Conservation (phyloP, 2,329 filamentous ascomycete species). For the Diaporthe longicolla region DNA sequence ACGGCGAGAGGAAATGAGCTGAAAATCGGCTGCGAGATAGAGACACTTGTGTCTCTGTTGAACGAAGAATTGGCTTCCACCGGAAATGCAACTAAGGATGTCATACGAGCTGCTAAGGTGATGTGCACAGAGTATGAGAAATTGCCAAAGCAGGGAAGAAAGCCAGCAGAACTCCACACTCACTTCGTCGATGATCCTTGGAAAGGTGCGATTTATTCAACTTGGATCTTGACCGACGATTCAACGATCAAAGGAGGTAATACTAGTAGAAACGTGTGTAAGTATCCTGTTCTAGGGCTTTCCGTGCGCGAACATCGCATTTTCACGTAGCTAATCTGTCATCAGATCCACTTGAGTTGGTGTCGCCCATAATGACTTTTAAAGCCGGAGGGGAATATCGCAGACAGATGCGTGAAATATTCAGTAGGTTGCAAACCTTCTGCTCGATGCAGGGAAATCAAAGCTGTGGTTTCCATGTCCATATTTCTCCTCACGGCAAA, state of each 20-base stretch:
- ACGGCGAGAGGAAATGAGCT: background rate
- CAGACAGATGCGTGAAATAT: background rate
- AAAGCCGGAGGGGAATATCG: background rate
- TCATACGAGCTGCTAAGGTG: background rate
- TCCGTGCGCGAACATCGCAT: no score
- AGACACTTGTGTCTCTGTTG: background rate
- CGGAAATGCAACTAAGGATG: no score
- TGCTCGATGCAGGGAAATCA: background rate
- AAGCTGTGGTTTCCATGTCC: background rate
- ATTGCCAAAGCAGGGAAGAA: no score
- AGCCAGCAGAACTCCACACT: no score
- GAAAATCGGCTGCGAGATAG: background rate
- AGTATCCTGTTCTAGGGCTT: no score
- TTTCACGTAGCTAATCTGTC: background rate
- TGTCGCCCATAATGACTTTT: background rate
- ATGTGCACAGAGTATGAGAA: background rate
- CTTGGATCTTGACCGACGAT: background rate
- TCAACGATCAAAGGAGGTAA: background rate
- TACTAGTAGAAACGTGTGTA: no score
- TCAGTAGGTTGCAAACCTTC: background rate
- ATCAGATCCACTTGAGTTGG: background rate
- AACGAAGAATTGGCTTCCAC: background rate
- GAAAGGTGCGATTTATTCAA: background rate
- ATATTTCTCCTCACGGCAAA: background rate
- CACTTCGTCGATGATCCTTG: no score